Conservation (phyloP, 140 eudicot species). For the Flaveria floridana region DNA sequence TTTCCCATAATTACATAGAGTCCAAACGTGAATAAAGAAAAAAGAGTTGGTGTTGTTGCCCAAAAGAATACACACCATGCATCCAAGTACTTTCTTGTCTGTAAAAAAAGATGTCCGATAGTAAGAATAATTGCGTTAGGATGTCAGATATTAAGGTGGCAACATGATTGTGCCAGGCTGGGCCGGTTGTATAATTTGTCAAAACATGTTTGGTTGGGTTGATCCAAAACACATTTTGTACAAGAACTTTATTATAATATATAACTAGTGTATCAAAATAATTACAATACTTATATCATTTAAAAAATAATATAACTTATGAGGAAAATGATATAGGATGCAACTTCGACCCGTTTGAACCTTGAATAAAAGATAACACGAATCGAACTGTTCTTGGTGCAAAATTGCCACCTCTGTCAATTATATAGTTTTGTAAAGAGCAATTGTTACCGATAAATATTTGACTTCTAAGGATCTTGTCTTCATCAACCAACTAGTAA, state of each 20-base stretch:
- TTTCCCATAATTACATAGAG: slow-evolving; percentile 76
- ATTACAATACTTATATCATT: neutral
- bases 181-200: neutral
- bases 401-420: neutral
- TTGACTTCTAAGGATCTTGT: slow-evolving; percentile 79
- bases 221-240: neutral
- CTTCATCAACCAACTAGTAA: slow-evolving; percentile 78
- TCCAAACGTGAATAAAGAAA: slow-evolving; percentile 87
- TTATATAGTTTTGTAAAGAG: neutral
- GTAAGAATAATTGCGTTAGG: slow-evolving; percentile 15
- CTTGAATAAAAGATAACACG: neutral
- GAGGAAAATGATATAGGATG: neutral
- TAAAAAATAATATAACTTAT: neutral
- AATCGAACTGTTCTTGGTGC: neutral
- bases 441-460: slow-evolving; percentile 56
- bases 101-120: slow-evolving; percentile 7
- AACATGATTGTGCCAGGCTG: neutral
- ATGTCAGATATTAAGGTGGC: slow-evolving; percentile 1
- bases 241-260: neutral
- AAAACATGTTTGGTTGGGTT: neutral
- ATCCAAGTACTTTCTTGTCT: slow-evolving; percentile 95
- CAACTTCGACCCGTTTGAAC: neutral
- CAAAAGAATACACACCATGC: slow-evolving; percentile 99
- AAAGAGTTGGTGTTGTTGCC: slow-evolving; percentile 97
- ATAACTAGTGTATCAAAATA: neutral